These are phyloP conservation scores for Chlorencoelia australis DNA, from an alignment of 2,329 filamentous ascomycete species.

Conservation along the genomic window DNA sequence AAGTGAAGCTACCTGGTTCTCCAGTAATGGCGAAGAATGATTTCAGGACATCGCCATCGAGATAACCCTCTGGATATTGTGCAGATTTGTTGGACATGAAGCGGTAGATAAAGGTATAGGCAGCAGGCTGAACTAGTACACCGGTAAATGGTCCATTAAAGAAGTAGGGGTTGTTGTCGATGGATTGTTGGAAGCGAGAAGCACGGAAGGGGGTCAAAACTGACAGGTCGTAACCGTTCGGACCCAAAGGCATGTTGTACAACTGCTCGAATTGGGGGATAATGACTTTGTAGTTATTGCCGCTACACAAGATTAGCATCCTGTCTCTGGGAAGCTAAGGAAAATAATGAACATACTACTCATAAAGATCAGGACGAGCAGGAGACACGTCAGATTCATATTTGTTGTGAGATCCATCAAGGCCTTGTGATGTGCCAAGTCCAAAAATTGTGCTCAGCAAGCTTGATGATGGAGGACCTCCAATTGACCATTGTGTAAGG, in stretches of 20 bases:
- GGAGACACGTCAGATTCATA: constrained; percentile 44
- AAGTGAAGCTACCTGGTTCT: constrained; percentile 10
- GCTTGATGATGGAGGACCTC: constrained; percentile 31
- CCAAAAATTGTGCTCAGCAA: constrained; percentile 15
- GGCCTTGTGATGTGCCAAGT: constrained; percentile 34
- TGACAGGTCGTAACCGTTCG: constrained; percentile 31
- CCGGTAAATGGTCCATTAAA: constrained; percentile 44
- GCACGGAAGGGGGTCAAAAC: constrained; percentile 34
- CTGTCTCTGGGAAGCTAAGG: not conserved
- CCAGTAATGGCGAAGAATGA: constrained; percentile 16
- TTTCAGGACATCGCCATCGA: constrained; percentile 20
- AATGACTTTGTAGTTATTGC: constrained; percentile 41
- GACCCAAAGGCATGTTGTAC: constrained; percentile 32
- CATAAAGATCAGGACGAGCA: constrained; percentile 43
- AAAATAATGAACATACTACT: constrained; percentile 14
- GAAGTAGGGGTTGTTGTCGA: constrained; percentile 37
- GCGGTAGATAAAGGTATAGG: constrained; percentile 23
- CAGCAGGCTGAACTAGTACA: constrained; percentile 25
- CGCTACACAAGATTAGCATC: constrained; percentile 24
- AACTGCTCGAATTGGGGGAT: constrained; percentile 40
- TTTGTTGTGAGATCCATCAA: constrained; percentile 43
- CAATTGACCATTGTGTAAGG: constrained; percentile 41
- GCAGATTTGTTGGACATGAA: constrained; percentile 26
- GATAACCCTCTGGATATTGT: constrained; percentile 21
- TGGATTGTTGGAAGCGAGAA: constrained; percentile 30